A percentile compares a stretch with the other conserved stretches of the same genome.
These are phyloP conservation scores for Apiotrichum veenhuisii DNA, from an alignment of 1,284 basidiomycete genomes.

Conservation along the genomic window DNA sequence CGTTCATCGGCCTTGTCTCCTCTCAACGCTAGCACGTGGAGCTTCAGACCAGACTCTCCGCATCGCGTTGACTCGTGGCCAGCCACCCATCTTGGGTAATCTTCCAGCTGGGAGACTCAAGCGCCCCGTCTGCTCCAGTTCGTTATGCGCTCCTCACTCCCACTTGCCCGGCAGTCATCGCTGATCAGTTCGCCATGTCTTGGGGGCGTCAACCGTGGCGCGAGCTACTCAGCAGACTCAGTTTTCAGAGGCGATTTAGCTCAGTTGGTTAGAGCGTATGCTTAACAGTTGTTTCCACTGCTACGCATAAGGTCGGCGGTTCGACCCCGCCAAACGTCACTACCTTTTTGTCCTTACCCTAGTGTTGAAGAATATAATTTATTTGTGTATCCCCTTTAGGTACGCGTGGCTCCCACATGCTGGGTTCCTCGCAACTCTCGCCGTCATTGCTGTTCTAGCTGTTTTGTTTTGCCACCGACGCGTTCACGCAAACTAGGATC, in stretches of 20 bases:
- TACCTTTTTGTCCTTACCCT: not conserved
- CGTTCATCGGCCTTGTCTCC: too few relatives aligned
- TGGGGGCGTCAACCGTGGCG: not conserved
- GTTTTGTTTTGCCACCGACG: not conserved
- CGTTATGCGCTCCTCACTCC: too few relatives aligned
- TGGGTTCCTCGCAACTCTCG: too few relatives aligned
- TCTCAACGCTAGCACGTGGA: too few relatives aligned
- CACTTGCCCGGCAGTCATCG: too few relatives aligned
- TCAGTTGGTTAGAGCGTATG: constrained; percentile 5
- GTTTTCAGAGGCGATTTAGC: not conserved
- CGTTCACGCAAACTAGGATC: not conserved
- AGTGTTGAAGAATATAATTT: too few relatives aligned
- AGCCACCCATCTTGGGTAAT: too few relatives aligned
- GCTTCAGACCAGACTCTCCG: too few relatives aligned
- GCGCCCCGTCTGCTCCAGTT: too few relatives aligned
- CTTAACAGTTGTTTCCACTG: not conserved
- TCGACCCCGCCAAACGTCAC: constrained; percentile 3
- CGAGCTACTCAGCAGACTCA: not conserved
- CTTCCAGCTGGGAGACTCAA: too few relatives aligned
- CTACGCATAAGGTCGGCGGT: constrained; percentile 2
- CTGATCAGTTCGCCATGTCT: not conserved
- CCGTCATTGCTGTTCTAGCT: not conserved
- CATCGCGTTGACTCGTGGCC: too few relatives aligned
- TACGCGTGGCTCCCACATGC: not conserved
- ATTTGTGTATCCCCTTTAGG: too few relatives aligned